A percentile compares a stretch with the other conserved stretches of the same genome.
Conservation (phyloP, 495 filamentous ascomycete genomes). For the Lasiosphaeria ovina region DNA sequence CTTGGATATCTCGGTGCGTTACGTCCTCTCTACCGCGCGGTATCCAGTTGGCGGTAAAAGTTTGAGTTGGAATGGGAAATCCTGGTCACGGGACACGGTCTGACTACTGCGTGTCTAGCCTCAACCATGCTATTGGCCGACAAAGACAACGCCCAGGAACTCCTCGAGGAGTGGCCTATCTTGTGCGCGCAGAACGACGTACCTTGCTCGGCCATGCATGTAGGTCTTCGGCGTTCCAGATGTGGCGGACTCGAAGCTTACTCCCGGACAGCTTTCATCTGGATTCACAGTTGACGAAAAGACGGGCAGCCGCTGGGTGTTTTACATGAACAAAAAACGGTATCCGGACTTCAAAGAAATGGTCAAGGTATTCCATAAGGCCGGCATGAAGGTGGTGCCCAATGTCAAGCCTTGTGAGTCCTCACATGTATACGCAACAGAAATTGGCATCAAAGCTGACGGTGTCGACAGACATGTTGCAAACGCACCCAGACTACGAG, state of each 20-base stretch:
- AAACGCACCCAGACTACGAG: conserved; percentile 61
- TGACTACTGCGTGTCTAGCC: not conserved
- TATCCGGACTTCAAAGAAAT: conserved; percentile 12
- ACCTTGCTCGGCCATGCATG: conserved; percentile 13
- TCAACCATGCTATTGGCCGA: conserved; percentile 8
- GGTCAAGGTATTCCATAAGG: conserved; percentile 50
- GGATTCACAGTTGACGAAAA: conserved; percentile 10
- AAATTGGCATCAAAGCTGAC: not conserved
- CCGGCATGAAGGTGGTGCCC: conserved; percentile 64
- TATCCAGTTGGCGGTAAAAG: not conserved
- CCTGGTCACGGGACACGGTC: too few relatives aligned
- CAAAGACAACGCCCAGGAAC: conserved; percentile 2
- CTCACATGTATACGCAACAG: too few relatives aligned
- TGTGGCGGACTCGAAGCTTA: not conserved
- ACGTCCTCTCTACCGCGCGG: conserved; percentile 65
- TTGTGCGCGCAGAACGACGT: conserved; percentile 3
- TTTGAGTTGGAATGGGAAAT: not conserved
- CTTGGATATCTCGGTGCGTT: conserved; percentile 37
- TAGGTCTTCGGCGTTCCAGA: not conserved
- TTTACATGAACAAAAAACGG: conserved; percentile 13
- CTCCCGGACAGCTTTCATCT: conserved; percentile 2
- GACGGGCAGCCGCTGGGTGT: conserved; percentile 10
- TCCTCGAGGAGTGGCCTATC: conserved; percentile 6
- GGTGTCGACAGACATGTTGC: conserved; percentile 44
- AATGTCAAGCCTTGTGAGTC: conserved; percentile 62